phyloP scores from a whole-genome alignment of 2,329 filamentous ascomycete genomes.

The Colletotrichum sp. region DNA sequence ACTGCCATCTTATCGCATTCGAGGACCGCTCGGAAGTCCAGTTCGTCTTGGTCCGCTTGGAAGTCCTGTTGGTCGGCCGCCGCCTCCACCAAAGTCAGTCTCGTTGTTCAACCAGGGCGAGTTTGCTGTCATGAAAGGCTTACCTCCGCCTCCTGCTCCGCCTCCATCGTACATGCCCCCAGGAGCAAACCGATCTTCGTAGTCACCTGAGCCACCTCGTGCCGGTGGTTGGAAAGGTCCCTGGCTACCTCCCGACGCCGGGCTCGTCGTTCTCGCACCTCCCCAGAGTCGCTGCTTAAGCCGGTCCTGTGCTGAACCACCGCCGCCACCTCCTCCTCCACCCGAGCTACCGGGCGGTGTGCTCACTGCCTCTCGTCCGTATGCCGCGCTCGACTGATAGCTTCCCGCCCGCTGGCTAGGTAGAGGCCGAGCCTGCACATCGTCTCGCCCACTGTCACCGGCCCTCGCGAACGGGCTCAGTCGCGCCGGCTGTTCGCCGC shows the following conservation, averaged over 20 bases:
- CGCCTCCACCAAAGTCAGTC: conserved; percentile 39
- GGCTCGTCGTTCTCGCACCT: conserved; percentile 61
- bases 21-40: conserved; percentile 33
- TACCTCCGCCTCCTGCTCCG: conserved; percentile 35
- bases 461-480: conserved; percentile 36
- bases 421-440: conserved; percentile 61
- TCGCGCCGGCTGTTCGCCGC: conserved; percentile 27
- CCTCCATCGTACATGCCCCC: conserved; percentile 47
- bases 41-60: conserved; percentile 49
- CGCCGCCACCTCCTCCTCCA: conserved; percentile 39
- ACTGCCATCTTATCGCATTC: conserved; percentile 42
- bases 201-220: conserved; percentile 35
- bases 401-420: conserved; percentile 78
- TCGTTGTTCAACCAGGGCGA: conserved; percentile 52
- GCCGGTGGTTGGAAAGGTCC: conserved; percentile 54
- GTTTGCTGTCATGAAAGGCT: conserved; percentile 48
- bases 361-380: conserved; percentile 30
- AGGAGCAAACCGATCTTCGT: conserved; percentile 53
- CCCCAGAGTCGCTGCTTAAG: conserved; percentile 81
- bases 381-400: conserved; percentile 62
- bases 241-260: conserved; percentile 41
- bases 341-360: conserved; percentile 36
- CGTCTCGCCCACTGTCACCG: conserved; percentile 32
- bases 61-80: conserved; percentile 45
- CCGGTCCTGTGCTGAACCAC: conserved; percentile 75